Evolutionary conservation across 345 rosid genomes (phyloP).

Genomic region (Clausena lansium): DNA sequence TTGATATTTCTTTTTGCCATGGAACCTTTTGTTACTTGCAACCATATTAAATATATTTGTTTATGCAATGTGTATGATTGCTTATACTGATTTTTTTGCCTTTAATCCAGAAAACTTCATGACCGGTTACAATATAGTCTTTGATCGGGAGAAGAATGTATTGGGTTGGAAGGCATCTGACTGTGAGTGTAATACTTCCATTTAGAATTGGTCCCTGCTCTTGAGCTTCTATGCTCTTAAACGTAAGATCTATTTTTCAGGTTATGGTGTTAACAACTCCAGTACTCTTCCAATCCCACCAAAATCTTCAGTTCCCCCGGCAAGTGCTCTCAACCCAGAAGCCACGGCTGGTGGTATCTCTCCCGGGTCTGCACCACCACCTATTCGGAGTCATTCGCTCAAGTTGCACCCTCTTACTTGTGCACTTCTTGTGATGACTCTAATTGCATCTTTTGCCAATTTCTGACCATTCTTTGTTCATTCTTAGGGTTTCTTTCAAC

Average conservation of each 20-base stretch:
- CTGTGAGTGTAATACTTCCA: slow-evolving; percentile 45
- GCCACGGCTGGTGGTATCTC: slow-evolving; percentile 43
- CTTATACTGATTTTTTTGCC: slow-evolving; percentile 3
- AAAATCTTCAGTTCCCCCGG: slow-evolving; percentile 43
- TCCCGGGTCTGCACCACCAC: slow-evolving; percentile 24
- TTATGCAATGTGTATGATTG: neutral
- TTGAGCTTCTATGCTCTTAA: neutral
- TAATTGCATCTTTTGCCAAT: slow-evolving; percentile 29
- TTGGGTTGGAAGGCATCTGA: slow-evolving; percentile 70
- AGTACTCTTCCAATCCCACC: slow-evolving; percentile 39
- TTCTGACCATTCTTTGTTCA: slow-evolving; percentile 27
- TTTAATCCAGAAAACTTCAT: slow-evolving; percentile 72
- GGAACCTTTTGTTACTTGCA: neutral
- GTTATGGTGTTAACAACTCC: slow-evolving; percentile 31
- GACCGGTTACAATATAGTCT: slow-evolving; percentile 67
- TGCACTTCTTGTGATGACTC: slow-evolving; percentile 13
- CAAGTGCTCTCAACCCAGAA: slow-evolving; percentile 57
- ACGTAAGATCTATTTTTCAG: slow-evolving; percentile 19
- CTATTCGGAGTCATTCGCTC: slow-evolving; percentile 18
- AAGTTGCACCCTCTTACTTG: slow-evolving; percentile 11
- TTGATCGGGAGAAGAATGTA: slow-evolving; percentile 60
- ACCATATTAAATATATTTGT: neutral
- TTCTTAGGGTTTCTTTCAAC: neutral
- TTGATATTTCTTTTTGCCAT: neutral
- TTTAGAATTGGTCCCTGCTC: neutral